Conservation (phyloP, 768 basidiomycete genomes). For the Rhizopogon sp. region DNA sequence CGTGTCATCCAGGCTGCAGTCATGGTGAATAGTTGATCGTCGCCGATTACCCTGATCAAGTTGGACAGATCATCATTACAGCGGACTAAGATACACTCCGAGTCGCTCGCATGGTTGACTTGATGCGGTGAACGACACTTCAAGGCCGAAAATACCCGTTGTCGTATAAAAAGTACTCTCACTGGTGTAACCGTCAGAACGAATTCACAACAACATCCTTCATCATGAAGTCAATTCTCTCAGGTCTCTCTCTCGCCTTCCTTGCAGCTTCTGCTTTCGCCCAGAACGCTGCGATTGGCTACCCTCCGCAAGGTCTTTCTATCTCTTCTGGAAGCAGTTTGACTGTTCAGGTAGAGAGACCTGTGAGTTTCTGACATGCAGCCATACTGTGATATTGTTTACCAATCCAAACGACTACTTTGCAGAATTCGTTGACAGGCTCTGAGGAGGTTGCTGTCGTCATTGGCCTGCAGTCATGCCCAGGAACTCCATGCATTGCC, state of each 20-base stretch:
- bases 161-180: neutral
- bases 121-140: neutral
- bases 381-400: neutral
- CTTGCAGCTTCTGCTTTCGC: slow-evolving; percentile 33
- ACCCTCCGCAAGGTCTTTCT: slow-evolving; percentile 31
- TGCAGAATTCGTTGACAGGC: slow-evolving; percentile 31
- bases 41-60: neutral
- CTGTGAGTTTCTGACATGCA: slow-evolving; percentile 29
- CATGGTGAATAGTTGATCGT: neutral
- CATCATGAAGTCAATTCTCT: slow-evolving; percentile 14
- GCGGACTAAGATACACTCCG: neutral
- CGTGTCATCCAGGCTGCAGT: neutral
- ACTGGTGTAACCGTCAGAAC: neutral
- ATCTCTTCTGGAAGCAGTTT: slow-evolving; percentile 34
- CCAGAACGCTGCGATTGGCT: slow-evolving; percentile 36
- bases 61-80: neutral
- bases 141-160: neutral
- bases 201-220: neutral
- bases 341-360: slow-evolving; percentile 42
- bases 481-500: slow-evolving; percentile 17
- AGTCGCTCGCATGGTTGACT: neutral
- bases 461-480: slow-evolving; percentile 39
- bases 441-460: slow-evolving; percentile 42
- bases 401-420: neutral
- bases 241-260: slow-evolving; percentile 12